phyloP scores from a whole-genome alignment of 805 yeast species.

The Kuraishia floccosa region DNA sequence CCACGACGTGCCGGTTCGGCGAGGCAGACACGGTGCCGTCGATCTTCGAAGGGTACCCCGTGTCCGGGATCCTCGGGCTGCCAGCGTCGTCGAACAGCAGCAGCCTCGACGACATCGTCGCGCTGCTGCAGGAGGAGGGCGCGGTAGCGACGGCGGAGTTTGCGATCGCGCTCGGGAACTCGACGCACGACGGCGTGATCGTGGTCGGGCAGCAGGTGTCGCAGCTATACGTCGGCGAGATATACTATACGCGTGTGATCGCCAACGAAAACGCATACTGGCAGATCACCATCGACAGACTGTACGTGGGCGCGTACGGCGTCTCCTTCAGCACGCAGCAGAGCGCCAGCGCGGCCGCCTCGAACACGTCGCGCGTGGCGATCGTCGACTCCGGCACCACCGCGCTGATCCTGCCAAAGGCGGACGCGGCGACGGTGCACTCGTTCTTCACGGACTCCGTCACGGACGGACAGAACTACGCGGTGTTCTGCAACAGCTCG shows the following conservation, averaged over 20 bases:
- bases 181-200: slow-evolving; percentile 23
- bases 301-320: slow-evolving; percentile 20
- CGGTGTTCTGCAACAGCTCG: slow-evolving; percentile 44
- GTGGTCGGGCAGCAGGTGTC: slow-evolving; percentile 27
- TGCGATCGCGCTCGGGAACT: slow-evolving; percentile 30
- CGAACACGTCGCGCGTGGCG: slow-evolving; percentile 23
- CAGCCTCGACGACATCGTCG: slow-evolving; percentile 25
- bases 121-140: slow-evolving; percentile 20
- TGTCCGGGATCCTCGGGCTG: slow-evolving; percentile 52
- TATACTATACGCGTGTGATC: slow-evolving; percentile 26
- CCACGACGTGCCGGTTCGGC: slow-evolving; percentile 37
- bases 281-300: slow-evolving; percentile 31
- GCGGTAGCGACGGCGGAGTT: slow-evolving; percentile 27
- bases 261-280: slow-evolving; percentile 29
- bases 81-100: slow-evolving; percentile 28
- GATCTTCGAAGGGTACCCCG: slow-evolving; percentile 36
- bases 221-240: slow-evolving; percentile 26
- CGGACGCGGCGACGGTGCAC: slow-evolving; percentile 44
- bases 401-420: slow-evolving; percentile 39
- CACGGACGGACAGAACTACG: slow-evolving; percentile 54
- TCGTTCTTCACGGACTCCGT: slow-evolving; percentile 35
- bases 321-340: slow-evolving; percentile 14
- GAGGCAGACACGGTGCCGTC: slow-evolving; percentile 40
- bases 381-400: slow-evolving; percentile 63
- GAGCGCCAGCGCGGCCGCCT: slow-evolving; percentile 5